Base-by-base conservation (phyloP, 805 yeast genomes). In the Candida caryicola region DNA sequence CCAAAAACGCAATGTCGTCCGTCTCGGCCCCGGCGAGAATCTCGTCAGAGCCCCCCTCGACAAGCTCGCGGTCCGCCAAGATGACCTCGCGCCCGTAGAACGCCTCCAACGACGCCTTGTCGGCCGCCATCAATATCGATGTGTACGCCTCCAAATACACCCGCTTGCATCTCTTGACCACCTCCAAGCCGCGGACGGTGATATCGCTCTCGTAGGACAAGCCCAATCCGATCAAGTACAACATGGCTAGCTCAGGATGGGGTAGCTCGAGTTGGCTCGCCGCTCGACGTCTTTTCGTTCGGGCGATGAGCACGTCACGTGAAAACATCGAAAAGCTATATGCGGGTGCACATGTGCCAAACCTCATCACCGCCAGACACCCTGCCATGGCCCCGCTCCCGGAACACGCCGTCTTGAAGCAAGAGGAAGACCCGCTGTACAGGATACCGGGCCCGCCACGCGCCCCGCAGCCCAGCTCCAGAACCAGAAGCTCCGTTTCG, bases 131-230 rank as follows among this genome's bases (percentile, higher is more conserved):
- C 41, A 93, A 69, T 45, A 91, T 91, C 28, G 95, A 85, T 3
- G 99, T 91, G 63, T 91, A 91, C 2, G 95, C 97, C 66, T 91
- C 99, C 40, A 93, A 69, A 52, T 91, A 91, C n/a, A 91, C 95
- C 29, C 96, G 73, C 54, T 84, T 80, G 65, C 97, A 89, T 59
- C 73, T 76, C 53, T 76, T 82, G 39, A 93, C 89, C 3, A 82
- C 77, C 54, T 91, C 89, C 19, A 93, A 71, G 1, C 99, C 99
- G 51, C 97, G 82, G 12, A 91, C 96, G 1, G 98, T 90, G 55
- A 91, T 89, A 58, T 91, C 99, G 12, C 82, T 69, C 49, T 80
- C 93, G 55, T 89, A 81, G 3, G 96, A 87, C 33, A 91, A 76
- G 3, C 99, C 99, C 39, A 91, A 70, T 10, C 99, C 99, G 41